These are phyloP conservation scores for Verticillium albo-atrum DNA, from an alignment of 2,329 filamentous ascomycete genomes.

Conservation along the genomic window DNA sequence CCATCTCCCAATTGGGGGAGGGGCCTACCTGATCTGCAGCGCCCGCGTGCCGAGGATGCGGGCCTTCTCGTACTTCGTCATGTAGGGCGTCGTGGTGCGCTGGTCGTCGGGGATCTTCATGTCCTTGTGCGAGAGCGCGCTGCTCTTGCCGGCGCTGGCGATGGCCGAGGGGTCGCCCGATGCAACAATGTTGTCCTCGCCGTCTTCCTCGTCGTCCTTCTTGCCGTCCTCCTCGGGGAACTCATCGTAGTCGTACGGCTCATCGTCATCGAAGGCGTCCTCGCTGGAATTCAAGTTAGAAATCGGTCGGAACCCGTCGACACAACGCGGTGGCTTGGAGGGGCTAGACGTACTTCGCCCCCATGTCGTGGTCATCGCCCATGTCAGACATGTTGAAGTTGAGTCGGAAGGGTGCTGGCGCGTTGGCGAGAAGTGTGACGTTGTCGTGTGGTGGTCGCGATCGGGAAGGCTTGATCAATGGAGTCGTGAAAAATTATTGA, in stretches of 20 bases:
- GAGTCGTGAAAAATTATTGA: constrained; percentile 13
- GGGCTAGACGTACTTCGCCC: constrained; percentile 18
- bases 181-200: constrained; percentile 54
- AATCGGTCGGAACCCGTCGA: neutral
- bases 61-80: constrained; percentile 98
- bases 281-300: constrained; percentile 39
- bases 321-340: neutral
- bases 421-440: neutral
- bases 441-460: constrained; percentile 2
- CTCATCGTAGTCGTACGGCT: constrained; percentile 53
- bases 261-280: constrained; percentile 68
- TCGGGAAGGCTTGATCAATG: constrained; percentile 5
- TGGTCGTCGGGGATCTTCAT: constrained; percentile 90
- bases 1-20: neutral
- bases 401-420: neutral
- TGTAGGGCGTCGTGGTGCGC: constrained; percentile 91
- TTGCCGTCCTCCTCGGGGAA: constrained; percentile 47
- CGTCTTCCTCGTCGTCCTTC: constrained; percentile 51
- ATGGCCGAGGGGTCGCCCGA: constrained; percentile 59
- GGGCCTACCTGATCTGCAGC: constrained; percentile 82
- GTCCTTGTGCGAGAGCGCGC: constrained; percentile 58
- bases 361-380: constrained; percentile 60
- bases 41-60: constrained; percentile 90
- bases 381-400: constrained; percentile 63
- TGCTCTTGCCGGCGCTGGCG: constrained; percentile 48